Percentiles rank a stretch among this genome's conserved stretches.
phyloP scores from a whole-genome alignment of 257 asterid genomes.

The Forsythia viridissima region DNA sequence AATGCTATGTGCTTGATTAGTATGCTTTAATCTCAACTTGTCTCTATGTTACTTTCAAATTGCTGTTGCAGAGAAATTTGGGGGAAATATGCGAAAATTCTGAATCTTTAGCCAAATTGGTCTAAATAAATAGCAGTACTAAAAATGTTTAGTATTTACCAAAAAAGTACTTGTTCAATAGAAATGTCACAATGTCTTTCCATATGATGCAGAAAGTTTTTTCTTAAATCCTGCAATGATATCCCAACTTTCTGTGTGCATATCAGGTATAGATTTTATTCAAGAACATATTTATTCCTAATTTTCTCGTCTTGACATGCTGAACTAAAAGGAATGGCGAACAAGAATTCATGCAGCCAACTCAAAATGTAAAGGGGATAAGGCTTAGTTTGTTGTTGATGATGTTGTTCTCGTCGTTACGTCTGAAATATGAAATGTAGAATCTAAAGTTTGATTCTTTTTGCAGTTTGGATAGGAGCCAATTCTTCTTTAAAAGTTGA shows the following conservation, averaged over 20 bases:
- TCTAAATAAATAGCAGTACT: not conserved
- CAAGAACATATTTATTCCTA: not conserved
- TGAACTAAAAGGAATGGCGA: not conserved
- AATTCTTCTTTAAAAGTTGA: not conserved
- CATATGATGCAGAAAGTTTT: not conserved
- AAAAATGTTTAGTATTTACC: not conserved
- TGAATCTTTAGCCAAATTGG: not conserved
- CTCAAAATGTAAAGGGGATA: not conserved
- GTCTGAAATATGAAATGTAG: not conserved
- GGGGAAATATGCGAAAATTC: not conserved
- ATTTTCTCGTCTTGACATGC: not conserved
- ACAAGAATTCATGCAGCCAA: too few relatives aligned
- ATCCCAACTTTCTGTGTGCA: not conserved
- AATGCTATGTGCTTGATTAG: too few relatives aligned
- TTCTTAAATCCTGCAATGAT: not conserved
- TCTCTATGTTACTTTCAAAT: not conserved
- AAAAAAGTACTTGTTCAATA: too few relatives aligned
- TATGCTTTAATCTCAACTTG: not conserved
- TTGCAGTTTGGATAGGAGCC: conserved; percentile 10
- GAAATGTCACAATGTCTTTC: not conserved
- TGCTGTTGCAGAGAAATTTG: not conserved
- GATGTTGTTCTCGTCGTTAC: not conserved
- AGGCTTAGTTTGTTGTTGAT: not conserved
- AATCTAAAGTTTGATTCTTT: not conserved
- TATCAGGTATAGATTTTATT: not conserved